Evolutionary conservation across 768 basidiomycete species (phyloP), one percentile per base, ranked within the genome.

Genomic region (Hypholoma fasciculare): DNA sequence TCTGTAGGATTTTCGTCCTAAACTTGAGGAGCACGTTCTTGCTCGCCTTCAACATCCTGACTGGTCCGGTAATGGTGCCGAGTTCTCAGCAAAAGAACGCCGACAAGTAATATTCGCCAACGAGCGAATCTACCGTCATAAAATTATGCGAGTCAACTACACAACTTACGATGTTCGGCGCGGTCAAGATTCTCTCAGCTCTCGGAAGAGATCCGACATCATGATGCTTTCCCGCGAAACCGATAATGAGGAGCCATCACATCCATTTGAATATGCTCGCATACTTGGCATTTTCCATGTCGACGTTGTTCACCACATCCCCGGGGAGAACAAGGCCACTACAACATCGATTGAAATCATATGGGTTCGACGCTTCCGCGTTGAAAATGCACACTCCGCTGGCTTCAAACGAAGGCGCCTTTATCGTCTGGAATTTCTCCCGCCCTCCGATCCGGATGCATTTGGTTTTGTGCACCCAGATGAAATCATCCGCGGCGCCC

Each of bases 111-210:
- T 54, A 17, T 27, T 40, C 42, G 36, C 27, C 16, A 47, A 47
- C 13, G 23, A 47, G 13, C 23, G 23, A 36, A 68, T 75, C 27
- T 78, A 62, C 51, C 54, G 23, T 5, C 69, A 74, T 52, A 71
- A 70, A 38, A 61, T 67, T 7, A 13, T 78, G 2, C 72, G 69
- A 0, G 54, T 81, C 54, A 65, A 79, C 61, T 79, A 76, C 52
- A 80, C 78, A 0, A 76, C 77, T 12, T 47, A 47, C 19, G 46
- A 47, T 19, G 23, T 47, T 47, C 46, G 23, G 46, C 23, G 23
- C n/a, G 23, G 46, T 47, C 46, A 47, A 47, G 46, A 47, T 17
- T 47, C 46, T 47, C 46, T 47, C 23, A 47, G 46, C 23, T 47
- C 46, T 19, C 23, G 23, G 46, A 47, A 47, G 19, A 47, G 46